phyloP scores from a whole-genome alignment of 164 flowering plant genomes.

The Macadamia tetraphylla region DNA sequence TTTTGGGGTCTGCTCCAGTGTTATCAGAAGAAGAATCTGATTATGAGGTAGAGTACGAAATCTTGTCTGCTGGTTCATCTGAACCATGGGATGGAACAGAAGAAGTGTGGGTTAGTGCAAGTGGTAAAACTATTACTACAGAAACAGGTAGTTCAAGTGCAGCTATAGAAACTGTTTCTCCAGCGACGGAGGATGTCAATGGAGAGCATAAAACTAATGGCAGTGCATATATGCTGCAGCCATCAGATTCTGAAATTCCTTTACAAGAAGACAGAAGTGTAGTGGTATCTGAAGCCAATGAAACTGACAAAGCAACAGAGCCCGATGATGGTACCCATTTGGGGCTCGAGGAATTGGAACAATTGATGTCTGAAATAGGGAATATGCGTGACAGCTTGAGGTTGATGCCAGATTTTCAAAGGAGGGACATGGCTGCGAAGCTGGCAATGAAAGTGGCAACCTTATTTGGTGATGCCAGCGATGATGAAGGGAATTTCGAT shows the following conservation, averaged over 20 bases:
- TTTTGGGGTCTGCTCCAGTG: constrained; percentile 30
- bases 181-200: constrained; percentile 15
- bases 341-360: constrained; percentile 70
- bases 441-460: constrained; percentile 92
- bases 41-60: constrained; percentile 74
- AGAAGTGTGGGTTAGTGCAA: constrained; percentile 58
- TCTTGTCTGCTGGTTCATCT: constrained; percentile 71
- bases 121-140: constrained; percentile 17
- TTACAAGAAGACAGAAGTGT: constrained; percentile 22
- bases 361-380: constrained; percentile 82
- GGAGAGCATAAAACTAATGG: constrained; percentile 10
- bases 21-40: constrained; percentile 80
- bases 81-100: constrained; percentile 75
- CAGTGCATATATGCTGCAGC: constrained; percentile 14
- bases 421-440: constrained; percentile 90
- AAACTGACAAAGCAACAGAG: constrained; percentile 17
- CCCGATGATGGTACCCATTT: constrained; percentile 28
- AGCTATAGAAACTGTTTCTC: constrained; percentile 6
- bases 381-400: constrained; percentile 69
- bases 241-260: constrained; percentile 28
- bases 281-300: constrained; percentile 11
- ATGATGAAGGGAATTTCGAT: constrained; percentile 32
- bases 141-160: constrained; percentile 7
- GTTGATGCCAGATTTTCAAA: constrained; percentile 87
- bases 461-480: constrained; percentile 80